phyloP scores from a whole-genome alignment of 169 alveolate genomes.

The Eimeria sp. region DNA sequence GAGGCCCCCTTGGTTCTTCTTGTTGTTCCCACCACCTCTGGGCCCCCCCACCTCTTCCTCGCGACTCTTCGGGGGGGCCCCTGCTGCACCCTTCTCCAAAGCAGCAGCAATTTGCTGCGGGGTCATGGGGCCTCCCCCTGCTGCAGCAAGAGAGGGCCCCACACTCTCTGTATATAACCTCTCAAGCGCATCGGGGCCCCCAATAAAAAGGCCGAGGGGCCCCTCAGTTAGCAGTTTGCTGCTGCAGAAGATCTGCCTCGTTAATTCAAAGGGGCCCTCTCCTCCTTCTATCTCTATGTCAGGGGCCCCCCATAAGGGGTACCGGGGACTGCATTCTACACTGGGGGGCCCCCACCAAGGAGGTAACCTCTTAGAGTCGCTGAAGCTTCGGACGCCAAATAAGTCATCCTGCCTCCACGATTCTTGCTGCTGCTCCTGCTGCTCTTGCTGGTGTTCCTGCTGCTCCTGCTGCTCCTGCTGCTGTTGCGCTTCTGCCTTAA shows the following conservation, averaged over 20 bases:
- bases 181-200: constrained; percentile 10
- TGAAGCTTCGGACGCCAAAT: background rate
- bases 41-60: constrained; percentile 8
- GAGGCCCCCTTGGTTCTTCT: background rate
- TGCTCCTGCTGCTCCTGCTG: background rate
- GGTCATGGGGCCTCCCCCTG: constrained; percentile 32
- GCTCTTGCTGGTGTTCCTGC: background rate
- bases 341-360: background rate
- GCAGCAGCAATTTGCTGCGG: constrained; percentile 19
- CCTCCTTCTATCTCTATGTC: background rate
- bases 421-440: background rate
- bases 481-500: background rate
- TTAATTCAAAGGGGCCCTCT: constrained; percentile 12
- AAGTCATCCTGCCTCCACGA: background rate
- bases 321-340: background rate
- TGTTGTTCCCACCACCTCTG: background rate
- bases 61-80: background rate
- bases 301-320: background rate
- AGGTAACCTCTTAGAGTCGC: background rate
- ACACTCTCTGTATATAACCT: background rate
- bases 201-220: background rate
- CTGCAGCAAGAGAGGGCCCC: constrained; percentile 35
- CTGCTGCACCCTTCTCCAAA: background rate
- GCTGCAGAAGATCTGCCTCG: background rate
- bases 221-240: constrained; percentile 24